Evolutionary conservation across 2,329 filamentous ascomycete species (phyloP).

Genomic region (Aspergillus vadensis): DNA sequence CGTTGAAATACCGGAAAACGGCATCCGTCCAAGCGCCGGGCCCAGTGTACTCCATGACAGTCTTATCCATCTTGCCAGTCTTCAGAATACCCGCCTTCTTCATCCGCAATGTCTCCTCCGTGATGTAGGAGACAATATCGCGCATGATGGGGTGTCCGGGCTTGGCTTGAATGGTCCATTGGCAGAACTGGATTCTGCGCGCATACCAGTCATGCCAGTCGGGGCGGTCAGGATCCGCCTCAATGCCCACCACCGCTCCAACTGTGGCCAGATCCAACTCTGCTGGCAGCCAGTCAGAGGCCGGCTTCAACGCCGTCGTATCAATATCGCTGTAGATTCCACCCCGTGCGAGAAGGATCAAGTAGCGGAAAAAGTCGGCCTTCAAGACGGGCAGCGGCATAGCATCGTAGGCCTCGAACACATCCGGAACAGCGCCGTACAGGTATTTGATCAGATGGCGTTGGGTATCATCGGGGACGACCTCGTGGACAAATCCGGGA

Average conservation of each 20-base stretch:
- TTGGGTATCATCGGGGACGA: conserved; percentile 89
- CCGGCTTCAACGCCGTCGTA: conserved; percentile 79
- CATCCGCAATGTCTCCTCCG: conserved; percentile 73
- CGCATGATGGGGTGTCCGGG: conserved; percentile 89
- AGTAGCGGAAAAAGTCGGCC: conserved; percentile 76
- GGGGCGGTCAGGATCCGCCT: conserved; percentile 88
- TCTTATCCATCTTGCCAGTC: conserved; percentile 64
- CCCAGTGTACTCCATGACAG: conserved; percentile 90
- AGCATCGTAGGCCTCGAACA: conserved; percentile 73
- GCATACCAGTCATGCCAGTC: conserved; percentile 98
- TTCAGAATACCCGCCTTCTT: conserved; percentile 68
- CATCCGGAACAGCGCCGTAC: conserved; percentile 79
- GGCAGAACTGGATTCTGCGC: conserved; percentile 94
- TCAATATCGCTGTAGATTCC: conserved; percentile 93
- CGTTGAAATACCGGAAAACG: conserved; percentile 92
- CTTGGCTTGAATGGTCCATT: conserved; percentile 98
- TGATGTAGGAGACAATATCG: conserved; percentile 84
- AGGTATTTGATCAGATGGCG: conserved; percentile 79
- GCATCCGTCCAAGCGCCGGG: conserved; percentile 93
- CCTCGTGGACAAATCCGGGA: conserved; percentile 91
- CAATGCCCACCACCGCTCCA: conserved; percentile 89
- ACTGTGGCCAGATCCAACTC: conserved; percentile 74
- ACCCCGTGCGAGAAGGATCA: conserved; percentile 74
- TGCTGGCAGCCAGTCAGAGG: conserved; percentile 81
- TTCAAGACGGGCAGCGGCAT: conserved; percentile 75